These are phyloP conservation scores for Glonium stellatum DNA, from an alignment of 495 filamentous ascomycete species.

Conservation along the genomic window DNA sequence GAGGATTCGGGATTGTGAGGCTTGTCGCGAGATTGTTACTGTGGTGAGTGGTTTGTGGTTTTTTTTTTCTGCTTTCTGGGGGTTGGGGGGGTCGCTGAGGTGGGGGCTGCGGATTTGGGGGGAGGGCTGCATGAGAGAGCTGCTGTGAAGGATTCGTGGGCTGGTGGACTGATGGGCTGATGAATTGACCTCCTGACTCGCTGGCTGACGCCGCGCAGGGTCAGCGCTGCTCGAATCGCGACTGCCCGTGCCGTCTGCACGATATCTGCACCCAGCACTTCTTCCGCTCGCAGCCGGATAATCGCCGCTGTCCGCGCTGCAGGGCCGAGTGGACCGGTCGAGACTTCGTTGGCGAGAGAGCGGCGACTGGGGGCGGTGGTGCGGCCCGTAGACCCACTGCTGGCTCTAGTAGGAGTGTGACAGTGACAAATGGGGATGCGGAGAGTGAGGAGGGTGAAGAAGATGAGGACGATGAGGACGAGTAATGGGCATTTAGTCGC, in stretches of 20 bases:
- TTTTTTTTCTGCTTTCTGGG: not conserved
- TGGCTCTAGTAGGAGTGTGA: constrained; percentile 2
- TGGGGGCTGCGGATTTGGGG: not conserved
- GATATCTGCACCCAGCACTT: constrained; percentile 67
- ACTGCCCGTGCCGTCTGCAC: constrained; percentile 68
- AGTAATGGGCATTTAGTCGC: not conserved
- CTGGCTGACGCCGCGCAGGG: constrained; percentile 46
- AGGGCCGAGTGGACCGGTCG: constrained; percentile 63
- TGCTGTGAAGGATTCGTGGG: not conserved
- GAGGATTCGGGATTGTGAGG: constrained; percentile 78
- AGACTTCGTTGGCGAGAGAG: constrained; percentile 75
- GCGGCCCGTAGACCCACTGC: not conserved
- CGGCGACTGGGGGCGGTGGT: constrained; percentile 32
- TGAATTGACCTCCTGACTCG: too few species aligned
- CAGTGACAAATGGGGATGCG: not conserved
- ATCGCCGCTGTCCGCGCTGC: constrained; percentile 61
- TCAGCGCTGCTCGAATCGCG: constrained; percentile 64
- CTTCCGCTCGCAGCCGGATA: constrained; percentile 57
- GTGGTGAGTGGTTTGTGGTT: constrained; percentile 43
- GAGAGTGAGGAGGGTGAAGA: constrained; percentile 6
- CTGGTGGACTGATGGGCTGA: not conserved
- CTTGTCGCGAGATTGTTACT: constrained; percentile 87
- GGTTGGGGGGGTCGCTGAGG: too few species aligned
- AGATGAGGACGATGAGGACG: constrained; percentile 2
- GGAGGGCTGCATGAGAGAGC: not conserved